phyloP scores from a whole-genome alignment of 2,329 filamentous ascomycete species.

The Colletotrichum lini region DNA sequence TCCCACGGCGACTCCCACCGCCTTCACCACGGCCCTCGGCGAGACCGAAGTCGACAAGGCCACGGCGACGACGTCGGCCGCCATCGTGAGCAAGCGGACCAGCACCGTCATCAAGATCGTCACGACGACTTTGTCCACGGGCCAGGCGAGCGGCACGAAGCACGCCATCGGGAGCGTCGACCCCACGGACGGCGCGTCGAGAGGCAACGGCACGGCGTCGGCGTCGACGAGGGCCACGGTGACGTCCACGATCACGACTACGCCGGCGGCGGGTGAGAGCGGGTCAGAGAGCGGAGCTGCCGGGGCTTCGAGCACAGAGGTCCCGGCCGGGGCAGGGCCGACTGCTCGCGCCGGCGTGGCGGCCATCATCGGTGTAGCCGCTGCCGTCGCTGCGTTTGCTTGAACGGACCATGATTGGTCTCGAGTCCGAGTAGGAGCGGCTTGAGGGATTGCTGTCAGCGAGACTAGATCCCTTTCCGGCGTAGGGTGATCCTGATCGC shows the following conservation, averaged over 20 bases:
- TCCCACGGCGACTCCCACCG: neutral
- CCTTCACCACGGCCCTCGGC: neutral
- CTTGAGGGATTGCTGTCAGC: neutral
- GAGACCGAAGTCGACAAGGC: no score
- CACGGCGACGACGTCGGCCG: slow-evolving; percentile 8
- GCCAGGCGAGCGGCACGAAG: neutral
- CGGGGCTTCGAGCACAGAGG: neutral
- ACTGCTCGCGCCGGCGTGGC: slow-evolving; percentile 30
- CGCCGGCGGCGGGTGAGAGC: neutral
- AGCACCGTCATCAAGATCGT: neutral
- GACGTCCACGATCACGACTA: neutral
- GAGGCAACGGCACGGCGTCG: neutral
- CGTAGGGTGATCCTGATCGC: neutral
- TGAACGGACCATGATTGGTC: neutral
- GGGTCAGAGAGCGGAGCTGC: neutral
- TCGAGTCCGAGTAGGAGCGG: neutral
- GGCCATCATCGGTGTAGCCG: slow-evolving; percentile 18
- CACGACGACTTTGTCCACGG: neutral
- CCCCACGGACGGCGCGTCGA: neutral
- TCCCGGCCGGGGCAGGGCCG: slow-evolving; percentile 26
- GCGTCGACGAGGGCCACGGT: neutral
- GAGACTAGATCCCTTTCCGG: neutral
- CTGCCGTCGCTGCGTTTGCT: slow-evolving; percentile 5
- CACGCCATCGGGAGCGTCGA: neutral
- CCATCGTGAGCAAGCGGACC: neutral